Percentiles rank a stretch among this genome's conserved stretches.
Conservation (phyloP, 768 basidiomycete genomes). For the Phylloporus rhodoxanthus region DNA sequence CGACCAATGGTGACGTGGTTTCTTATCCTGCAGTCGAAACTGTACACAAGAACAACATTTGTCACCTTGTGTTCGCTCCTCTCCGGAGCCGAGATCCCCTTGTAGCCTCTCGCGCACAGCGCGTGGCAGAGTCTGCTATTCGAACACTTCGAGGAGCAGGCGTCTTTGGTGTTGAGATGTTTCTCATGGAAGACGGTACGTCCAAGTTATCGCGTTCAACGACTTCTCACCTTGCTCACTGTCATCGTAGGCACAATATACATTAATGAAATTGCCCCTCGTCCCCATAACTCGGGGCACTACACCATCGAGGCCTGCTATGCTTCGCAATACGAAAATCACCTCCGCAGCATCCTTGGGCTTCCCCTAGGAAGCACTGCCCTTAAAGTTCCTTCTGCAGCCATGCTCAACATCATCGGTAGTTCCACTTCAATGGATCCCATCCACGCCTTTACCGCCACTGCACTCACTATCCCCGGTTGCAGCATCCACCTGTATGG, state of each 20-base stretch:
- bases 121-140: conserved; percentile 76
- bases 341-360: conserved; percentile 87
- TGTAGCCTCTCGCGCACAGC: conserved; percentile 55
- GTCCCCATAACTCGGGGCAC: conserved; percentile 98
- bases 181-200: conserved; percentile 79
- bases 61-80: conserved; percentile 89
- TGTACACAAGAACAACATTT: conserved; percentile 88
- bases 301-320: conserved; percentile 98
- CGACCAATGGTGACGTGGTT: conserved; percentile 60
- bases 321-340: conserved; percentile 96
- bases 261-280: conserved; percentile 96
- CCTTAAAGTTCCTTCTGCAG: conserved; percentile 79
- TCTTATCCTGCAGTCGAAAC: conserved; percentile 95
- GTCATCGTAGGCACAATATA: conserved; percentile 55
- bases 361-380: conserved; percentile 86
- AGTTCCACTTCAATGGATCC: conserved; percentile 58
- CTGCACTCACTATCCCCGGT: conserved; percentile 66
- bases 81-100: conserved; percentile 55
- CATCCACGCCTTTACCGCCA: conserved; percentile 48
- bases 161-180: conserved; percentile 98
- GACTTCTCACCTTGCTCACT: neutral
- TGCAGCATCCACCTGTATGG: conserved; percentile 88
- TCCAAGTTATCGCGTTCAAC: conserved; percentile 13
- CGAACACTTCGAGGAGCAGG: conserved; percentile 80
- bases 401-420: conserved; percentile 96